Evolutionary conservation across 352 stramenopile species (phyloP).

Genomic region (Pythium brachiatum): DNA sequence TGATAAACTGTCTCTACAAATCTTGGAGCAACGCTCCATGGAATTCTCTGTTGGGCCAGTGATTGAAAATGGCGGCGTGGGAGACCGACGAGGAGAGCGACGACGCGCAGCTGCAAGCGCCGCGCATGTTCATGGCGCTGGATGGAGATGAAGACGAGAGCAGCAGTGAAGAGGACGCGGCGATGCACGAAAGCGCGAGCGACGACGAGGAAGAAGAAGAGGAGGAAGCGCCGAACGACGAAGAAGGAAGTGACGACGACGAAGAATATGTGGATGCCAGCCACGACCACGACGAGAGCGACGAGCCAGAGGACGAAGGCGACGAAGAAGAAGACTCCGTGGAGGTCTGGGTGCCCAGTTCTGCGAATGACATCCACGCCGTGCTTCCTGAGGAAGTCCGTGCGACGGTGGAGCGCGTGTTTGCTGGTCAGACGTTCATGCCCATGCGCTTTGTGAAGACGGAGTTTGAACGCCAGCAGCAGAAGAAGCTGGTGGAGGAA

Average conservation of each 20-base stretch:
- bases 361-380: constrained; percentile 13
- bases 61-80: constrained; percentile 4
- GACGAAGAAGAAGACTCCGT: constrained; percentile 27
- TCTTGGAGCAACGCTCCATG: constrained; percentile 16
- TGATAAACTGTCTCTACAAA: background rate
- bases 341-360: constrained; percentile 25
- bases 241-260: constrained; percentile 25
- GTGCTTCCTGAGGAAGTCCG: constrained; percentile 52
- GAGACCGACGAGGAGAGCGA: constrained; percentile 18
- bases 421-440: constrained; percentile 56
- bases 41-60: background rate
- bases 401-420: constrained; percentile 58
- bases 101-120: background rate
- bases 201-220: constrained; percentile 9
- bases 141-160: constrained; percentile 5
- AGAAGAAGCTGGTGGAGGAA: constrained; percentile 40
- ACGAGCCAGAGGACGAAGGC: constrained; percentile 19
- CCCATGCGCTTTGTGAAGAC: constrained; percentile 64
- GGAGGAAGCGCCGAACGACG: constrained; percentile 21
- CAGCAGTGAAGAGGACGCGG: constrained; percentile 15
- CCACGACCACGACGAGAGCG: constrained; percentile 26
- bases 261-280: constrained; percentile 32
- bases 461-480: constrained; percentile 54
- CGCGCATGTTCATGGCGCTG: constrained; percentile 1
- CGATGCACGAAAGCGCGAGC: constrained; percentile 16